Base-by-base conservation (phyloP, 139 green algal species). In the Pycnococcus provasolii region DNA sequence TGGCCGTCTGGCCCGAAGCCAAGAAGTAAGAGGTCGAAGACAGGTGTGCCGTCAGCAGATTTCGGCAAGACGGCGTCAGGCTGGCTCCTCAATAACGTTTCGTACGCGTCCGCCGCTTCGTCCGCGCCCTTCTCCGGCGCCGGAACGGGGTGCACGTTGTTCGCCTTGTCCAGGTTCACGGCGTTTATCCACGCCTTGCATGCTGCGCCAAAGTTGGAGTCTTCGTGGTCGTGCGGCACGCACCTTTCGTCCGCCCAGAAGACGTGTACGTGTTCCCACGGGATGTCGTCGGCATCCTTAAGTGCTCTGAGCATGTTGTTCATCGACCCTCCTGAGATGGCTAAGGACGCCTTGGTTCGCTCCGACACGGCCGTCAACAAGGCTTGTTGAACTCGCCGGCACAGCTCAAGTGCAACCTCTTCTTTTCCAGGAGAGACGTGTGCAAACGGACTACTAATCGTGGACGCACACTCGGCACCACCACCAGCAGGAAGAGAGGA, bases 1-100 rank as follows among this genome's bases (percentile, higher is more conserved):
- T 99, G 94, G 63, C 92, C 94, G 67, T 99, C 94, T 9, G 94
- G 94, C 6, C 94, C 94, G 4, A 97, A 82, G 40, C 90, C 92
- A 47, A 98, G 85, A 45, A 97, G 69, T n/a, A 96, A 85, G 1
- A 91, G 68, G 72, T 97, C 91, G 59, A 95, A 86, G 0, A 88
- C 54, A 6, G 91, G 90, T 11, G 91, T 64, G 51, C 59, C 73
- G 45, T 70, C 67, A 86, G 61, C 60, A 86, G 78, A 39, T 66
- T 53, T 7, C 26, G 86, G 83, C 53, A 92, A 83, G 55, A 62
- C 42, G 4, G 68, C 70, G 51, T 73, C 39, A 37, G 50, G 8
- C 57, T 39, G 13, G 15, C 57, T 11, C 7, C n/a, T 45, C 9
- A 45, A 62, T 42, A 44, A 62, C 11, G 11, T 42, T n/a, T 42